Evolutionary conservation across 2,329 filamentous ascomycete species (phyloP).

Genomic region (Lachnellula suecica): DNA sequence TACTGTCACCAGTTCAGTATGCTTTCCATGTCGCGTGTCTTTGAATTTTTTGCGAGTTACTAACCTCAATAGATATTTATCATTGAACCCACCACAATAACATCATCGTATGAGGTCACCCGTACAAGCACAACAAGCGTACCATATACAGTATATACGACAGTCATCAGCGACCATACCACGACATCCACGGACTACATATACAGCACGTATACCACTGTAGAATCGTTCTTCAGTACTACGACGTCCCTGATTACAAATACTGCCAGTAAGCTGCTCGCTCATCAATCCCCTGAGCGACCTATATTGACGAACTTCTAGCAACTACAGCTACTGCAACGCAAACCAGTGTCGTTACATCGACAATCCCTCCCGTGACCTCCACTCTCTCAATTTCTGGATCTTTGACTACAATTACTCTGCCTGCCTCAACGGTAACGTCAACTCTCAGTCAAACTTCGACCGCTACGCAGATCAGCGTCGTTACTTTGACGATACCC

Average conservation of each 20-base stretch:
- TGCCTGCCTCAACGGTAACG: not conserved
- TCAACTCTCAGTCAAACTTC: not conserved
- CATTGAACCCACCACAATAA: no score
- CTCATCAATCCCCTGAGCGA: no score
- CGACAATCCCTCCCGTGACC: not conserved
- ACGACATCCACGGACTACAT: constrained; percentile 3
- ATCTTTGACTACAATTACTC: not conserved
- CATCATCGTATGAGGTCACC: no score
- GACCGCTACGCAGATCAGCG: not conserved
- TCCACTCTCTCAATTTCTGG: constrained; percentile 4
- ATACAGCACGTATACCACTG: not conserved
- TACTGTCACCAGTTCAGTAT: no score
- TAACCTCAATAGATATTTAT: no score
- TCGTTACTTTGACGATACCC: not conserved
- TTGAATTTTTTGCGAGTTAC: no score
- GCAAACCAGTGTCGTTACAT: not conserved
- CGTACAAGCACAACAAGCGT: no score
- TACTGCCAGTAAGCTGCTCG: constrained; percentile 13
- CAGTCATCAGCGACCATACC: constrained; percentile 3
- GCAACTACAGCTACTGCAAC: constrained; percentile 1
- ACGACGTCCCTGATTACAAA: constrained; percentile 1
- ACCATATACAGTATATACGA: constrained; percentile 3
- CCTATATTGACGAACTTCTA: no score
- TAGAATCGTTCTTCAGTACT: constrained; percentile 3
- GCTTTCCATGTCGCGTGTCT: no score